These are phyloP conservation scores for Orbilia blumenaviensis DNA, from an alignment of 2,329 filamentous ascomycete genomes.

Conservation along the genomic window DNA sequence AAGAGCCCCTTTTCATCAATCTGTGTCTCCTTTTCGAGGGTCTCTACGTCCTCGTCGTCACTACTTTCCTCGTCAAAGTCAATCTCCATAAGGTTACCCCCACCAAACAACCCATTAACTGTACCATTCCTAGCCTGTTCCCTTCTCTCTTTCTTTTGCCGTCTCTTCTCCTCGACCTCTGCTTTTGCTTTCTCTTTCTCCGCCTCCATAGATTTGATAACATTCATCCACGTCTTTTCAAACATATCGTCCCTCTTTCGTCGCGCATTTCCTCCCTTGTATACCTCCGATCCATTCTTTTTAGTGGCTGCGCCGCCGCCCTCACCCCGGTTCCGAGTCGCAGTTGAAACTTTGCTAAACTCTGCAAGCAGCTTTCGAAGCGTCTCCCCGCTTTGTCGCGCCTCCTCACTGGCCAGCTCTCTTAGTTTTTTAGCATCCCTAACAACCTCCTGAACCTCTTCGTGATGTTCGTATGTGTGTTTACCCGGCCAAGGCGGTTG, in stretches of 20 bases:
- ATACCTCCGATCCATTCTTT: conserved; percentile 19
- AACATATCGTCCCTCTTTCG: conserved; percentile 44
- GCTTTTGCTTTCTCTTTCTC: conserved; percentile 47
- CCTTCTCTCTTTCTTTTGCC: conserved; percentile 25
- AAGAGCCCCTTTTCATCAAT: conserved; percentile 49
- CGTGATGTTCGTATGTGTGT: conserved; percentile 71
- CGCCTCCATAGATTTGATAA: conserved; percentile 40
- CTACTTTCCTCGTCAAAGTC: conserved; percentile 47
- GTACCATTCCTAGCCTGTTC: conserved; percentile 22
- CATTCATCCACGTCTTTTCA: conserved; percentile 48
- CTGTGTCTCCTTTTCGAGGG: conserved; percentile 34
- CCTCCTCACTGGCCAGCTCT: conserved; percentile 73
- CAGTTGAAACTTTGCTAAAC: conserved; percentile 46
- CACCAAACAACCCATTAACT: conserved; percentile 35
- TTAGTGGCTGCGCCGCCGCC: conserved; percentile 13
- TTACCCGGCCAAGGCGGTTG: conserved; percentile 71
- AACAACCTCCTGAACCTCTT: conserved; percentile 69
- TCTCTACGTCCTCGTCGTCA: conserved; percentile 9
- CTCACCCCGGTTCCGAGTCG: conserved; percentile 21
- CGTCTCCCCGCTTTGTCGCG: conserved; percentile 72
- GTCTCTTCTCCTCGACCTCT: conserved; percentile 29
- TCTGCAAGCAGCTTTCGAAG: conserved; percentile 68
- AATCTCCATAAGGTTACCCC: conserved; percentile 34
- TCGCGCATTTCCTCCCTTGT: conserved; percentile 50
- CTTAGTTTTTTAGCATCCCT: conserved; percentile 69